Base-by-base conservation (phyloP, 768 basidiomycete genomes). In the Suillus hirtellus region DNA sequence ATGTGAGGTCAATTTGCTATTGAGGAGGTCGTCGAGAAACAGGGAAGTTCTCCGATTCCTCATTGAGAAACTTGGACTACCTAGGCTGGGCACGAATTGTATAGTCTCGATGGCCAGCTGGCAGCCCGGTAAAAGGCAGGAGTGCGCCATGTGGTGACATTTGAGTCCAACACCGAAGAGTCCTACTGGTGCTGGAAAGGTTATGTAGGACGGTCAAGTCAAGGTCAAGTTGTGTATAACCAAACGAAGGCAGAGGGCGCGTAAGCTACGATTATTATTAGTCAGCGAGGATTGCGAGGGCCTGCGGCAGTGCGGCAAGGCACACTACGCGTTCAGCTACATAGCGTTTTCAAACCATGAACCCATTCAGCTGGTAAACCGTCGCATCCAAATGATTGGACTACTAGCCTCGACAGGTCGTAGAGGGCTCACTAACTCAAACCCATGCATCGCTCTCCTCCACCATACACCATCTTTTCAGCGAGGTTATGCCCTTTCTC, bases 401-500 rank as follows among this genome's bases (percentile, higher is more conserved):
- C 24, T 42, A 58, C 55, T 42, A 2, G 24, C 55, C 27, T 40
- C 4, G 15, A 9, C 12, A 10, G 55, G 38, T 19, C 37, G 21
- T 42, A 42, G 10, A 58, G 11, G 9, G 8, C 24, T 56, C 15
- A 15, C 9, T 9, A 27, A 40, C 15, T 7, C 21, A 14, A 40
- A 56, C 5, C n/a, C 9, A 15, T 24, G 24, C 15, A 11, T 40
- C 10, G 24, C 17, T 58, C 24, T 58, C 5, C 21, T 58, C 5
- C 38, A 42, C 12, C 55, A 15, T 4, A 21, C 55, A 19, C 55
- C 11, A 19, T 58, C 17, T 58, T 58, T 58, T 58, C 53, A 38
- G 64, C 70, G 83, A 42, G 52, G 64, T 5, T 86, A 84, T 69
- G 80, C 82, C 6, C 68, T 84, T 19, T 87, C 86, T 46, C 80